Evolutionary conservation across 768 basidiomycete genomes (phyloP), one percentile per base, ranked within the genome.

Genomic region (Hypsizygus marmoreus): DNA sequence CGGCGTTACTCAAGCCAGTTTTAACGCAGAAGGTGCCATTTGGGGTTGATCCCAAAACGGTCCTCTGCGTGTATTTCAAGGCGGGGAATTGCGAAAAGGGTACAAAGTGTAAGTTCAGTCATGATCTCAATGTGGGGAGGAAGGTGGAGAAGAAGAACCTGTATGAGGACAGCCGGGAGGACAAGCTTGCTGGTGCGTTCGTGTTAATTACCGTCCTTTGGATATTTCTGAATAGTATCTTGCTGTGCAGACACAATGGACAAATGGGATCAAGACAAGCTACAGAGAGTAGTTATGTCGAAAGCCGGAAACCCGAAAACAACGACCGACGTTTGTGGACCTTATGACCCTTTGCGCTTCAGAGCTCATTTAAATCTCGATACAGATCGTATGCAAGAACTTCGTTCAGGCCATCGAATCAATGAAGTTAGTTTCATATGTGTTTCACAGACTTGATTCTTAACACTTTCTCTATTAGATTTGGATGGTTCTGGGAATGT

Each of bases 401-500:
- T 99, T 99, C 62, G 89, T 99, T 57, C 85, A 95, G 61, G 95
- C 97, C 35, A 95, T 99, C 62, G 97, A 99, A 65, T 73, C 76
- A 2, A 82, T 90, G 63, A 94, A 92, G 77, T 90, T 63, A 47
- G 75, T 39, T 6, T n/a, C n/a, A n/a, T n/a, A n/a, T n/a, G n/a
- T n/a, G n/a, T n/a, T 24, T 28, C 17, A 6, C 14, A 13, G 5
- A 6, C n/a, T 31, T 23, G 8, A 31, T 25, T 19, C n/a, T 30
- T 24, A 30, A 5, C 17, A 20, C 14, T 6, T 16, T 25, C 29
- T 31, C 25, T 20, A 32, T 19, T 32, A 83, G 82, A 59, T 92
- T 89, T 58, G 91, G 92, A 20, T 95, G 93, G 93, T 95, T 95
- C 75, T 95, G 92, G 92, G 86, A 90, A 66, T 91, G 91, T 67